Evolutionary conservation across 1,284 basidiomycete species (phyloP), one percentile per base, ranked within the genome.

Genomic region (Cutaneotrichosporon daszewskae): DNA sequence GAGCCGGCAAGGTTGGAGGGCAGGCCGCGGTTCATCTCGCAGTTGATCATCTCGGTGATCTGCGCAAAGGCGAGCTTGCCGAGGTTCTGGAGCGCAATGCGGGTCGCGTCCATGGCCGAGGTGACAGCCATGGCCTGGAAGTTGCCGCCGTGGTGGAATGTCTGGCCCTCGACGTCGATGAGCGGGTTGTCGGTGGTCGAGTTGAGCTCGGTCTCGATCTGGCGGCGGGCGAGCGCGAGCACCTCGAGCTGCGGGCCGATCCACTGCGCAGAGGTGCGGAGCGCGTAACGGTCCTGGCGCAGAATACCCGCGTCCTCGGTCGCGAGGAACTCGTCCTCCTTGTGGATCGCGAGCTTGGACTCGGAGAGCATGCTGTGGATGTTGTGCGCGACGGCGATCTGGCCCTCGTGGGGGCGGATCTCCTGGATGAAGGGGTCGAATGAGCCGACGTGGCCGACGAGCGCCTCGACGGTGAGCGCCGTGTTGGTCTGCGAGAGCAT

Each of bases 71-170:
- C 42, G 36, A 51, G 49, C 42, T 44, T 44, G 41, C 49, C 49
- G 16, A 51, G 19, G 49, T 47, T 51, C 45, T 51, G 49, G 27
- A 51, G 49, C 23, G 32, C 43, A 25, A 51, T 47, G 19, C 49
- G 49, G 27, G 45, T 26, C 8, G 42, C 17, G 45, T 51, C 49
- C 49, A 51, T 51, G 17, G 49, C 49, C 7, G 32, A 35, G 16
- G 49, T 47, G 32, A 45, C 42, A n/a, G 42, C 36, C 49, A 51
- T 47, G 36, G 49, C 49, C 45, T 51, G 49, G 49, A 51, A 51
- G 49, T 51, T 51, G 39, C 49, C 49, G 22, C 49, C 49, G 49
- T 51, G 49, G 49, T 51, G 49, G 49, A 47, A 51, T 26, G 32
- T 44, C 28, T 37, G 36, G 24, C 22, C 45, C 45, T 47, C 42